Conservation (phyloP, 306 rosid genomes). For the Lathyrus aphaca region DNA sequence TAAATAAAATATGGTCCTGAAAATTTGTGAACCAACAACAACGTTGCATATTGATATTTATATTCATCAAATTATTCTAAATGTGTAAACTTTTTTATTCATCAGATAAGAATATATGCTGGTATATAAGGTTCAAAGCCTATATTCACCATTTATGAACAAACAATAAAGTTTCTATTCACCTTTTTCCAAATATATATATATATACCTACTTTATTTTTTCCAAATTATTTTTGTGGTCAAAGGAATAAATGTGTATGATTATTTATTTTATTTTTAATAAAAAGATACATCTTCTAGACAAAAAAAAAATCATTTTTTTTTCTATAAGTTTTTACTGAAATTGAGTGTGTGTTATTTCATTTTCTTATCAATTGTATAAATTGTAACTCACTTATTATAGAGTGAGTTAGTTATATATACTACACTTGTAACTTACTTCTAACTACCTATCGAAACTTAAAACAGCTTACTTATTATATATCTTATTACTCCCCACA, state of each 20-base stretch:
- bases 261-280: neutral
- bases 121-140: neutral
- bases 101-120: neutral
- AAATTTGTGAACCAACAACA: constrained; percentile 25
- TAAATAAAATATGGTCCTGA: constrained; percentile 32
- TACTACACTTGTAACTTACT: no score
- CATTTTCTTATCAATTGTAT: no score
- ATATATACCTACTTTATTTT: neutral
- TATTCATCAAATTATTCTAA: constrained; percentile 1
- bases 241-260: neutral
- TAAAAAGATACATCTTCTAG: neutral
- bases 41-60: constrained; percentile 25
- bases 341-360: no score
- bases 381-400: no score
- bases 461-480: no score
- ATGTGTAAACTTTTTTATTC: neutral
- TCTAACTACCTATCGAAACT: no score
- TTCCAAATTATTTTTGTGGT: neutral
- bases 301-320: no score
- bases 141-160: neutral
- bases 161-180: neutral
- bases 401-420: no score
- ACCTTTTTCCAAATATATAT: neutral
- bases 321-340: no score
- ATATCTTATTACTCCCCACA: no score